Base-by-base conservation (phyloP, 1,284 basidiomycete genomes). In the Coniferiporia weirii region DNA sequence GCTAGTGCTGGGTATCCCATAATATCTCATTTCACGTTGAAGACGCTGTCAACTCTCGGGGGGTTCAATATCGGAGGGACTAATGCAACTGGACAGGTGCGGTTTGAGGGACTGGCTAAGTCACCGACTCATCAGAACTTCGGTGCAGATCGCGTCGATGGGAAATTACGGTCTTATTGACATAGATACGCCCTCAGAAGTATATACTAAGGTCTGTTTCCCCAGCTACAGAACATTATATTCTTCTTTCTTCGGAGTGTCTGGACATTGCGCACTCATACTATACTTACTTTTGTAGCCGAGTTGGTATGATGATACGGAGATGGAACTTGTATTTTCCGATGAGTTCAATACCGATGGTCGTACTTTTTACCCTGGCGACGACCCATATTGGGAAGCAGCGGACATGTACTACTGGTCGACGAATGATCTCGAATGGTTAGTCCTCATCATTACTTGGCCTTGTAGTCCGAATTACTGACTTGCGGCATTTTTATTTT, bases 271-370 rank as follows among this genome's bases (percentile, higher is more conserved):
- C 5, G 27, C 13, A 40, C 9, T 43, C 27, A 20, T 38, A 56
- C 38, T 27, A n/a, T 27, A 36, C 13, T 34, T 2, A 53, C 4
- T 43, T 1, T 34, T 27, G 9, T 52, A 61, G 60, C 32, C 56
- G 12, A 55, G 60, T 35, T 59, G 57, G 47, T 44, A 59, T n/a
- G 65, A 67, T 36, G 62, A 61, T 10, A 59, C 64, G 45, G 61
- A 72, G 40, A 72, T 75, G 72, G 70, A 77, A 9, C 72, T 91
- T 15, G 86, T 89, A 1, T 91, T 87, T 69, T 88, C 84, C 5
- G 90, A 93, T 69, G 91, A 93, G 70, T 93, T 93, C 69, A 84
- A 92, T 65, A 75, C 75, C 35, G 83, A 87, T 35, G 87, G 81
- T 0, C 75, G 90, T 57, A 79, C 87, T 1, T 92, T 92, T 68